These are phyloP conservation scores for Quercus variabilis DNA, from an alignment of 306 rosid species.

Conservation along the genomic window DNA sequence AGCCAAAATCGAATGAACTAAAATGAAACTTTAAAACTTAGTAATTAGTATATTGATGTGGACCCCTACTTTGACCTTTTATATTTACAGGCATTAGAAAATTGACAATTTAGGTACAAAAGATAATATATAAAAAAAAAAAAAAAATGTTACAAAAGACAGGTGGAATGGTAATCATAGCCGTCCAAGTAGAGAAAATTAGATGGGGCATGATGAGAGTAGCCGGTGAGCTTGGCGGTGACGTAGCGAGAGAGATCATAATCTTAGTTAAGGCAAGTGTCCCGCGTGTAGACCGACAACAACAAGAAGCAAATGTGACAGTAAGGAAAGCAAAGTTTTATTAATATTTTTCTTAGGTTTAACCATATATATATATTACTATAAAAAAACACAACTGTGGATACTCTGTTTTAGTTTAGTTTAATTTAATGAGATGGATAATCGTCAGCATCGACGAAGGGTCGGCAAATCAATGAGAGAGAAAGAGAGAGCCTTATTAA, in stretches of 20 bases:
- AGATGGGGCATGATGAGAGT: slow-evolving; percentile 5
- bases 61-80: slow-evolving; percentile 44
- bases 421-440: slow-evolving; percentile 36
- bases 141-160: slow-evolving; percentile 2
- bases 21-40: not conserved
- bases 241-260: slow-evolving; percentile 26
- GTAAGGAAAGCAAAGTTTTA: not conserved
- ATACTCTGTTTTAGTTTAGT: slow-evolving; percentile 12
- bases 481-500: not conserved
- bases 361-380: not conserved
- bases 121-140: not conserved
- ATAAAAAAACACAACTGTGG: slow-evolving; percentile 4
- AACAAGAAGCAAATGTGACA: slow-evolving; percentile 12
- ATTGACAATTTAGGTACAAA: slow-evolving; percentile 17
- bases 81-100: slow-evolving; percentile 23
- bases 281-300: slow-evolving; percentile 38
- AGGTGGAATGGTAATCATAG: slow-evolving; percentile 32
- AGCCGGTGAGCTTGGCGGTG: slow-evolving; percentile 9
- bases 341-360: too few relatives aligned
- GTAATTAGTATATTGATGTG: slow-evolving; percentile 18
- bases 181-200: slow-evolving; percentile 31
- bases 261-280: slow-evolving; percentile 25
- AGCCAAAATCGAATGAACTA: too few relatives aligned
- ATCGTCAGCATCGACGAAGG: slow-evolving; percentile 45
- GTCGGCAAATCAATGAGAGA: slow-evolving; percentile 40